phyloP scores from a whole-genome alignment of 2,329 filamentous ascomycete species.

The Phyllachora maydis region DNA sequence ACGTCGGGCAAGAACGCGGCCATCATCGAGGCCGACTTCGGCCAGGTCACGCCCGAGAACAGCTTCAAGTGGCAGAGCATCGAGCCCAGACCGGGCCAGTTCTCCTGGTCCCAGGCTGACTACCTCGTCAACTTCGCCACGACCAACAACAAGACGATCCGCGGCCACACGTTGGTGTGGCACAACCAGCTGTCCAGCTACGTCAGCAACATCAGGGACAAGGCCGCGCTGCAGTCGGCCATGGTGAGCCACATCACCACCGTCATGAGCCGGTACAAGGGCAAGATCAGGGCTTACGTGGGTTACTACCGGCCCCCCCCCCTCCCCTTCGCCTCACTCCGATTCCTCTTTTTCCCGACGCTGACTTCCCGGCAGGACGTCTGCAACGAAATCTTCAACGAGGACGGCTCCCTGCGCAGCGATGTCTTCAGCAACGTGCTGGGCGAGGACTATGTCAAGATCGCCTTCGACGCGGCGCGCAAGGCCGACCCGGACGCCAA shows the following conservation, averaged over 20 bases:
- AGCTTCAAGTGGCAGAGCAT: conserved; percentile 48
- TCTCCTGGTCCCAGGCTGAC: conserved; percentile 35
- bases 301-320: conserved; percentile 2
- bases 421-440: conserved; percentile 27
- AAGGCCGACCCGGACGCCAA: conserved; percentile 44
- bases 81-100: conserved; percentile 24
- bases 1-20: conserved; percentile 24
- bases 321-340: neutral
- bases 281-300: conserved; percentile 38
- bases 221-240: conserved; percentile 26
- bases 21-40: conserved; percentile 39
- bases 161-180: conserved; percentile 49
- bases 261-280: conserved; percentile 36
- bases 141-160: conserved; percentile 33
- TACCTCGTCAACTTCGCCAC: conserved; percentile 36
- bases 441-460: conserved; percentile 35
- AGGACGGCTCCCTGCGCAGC: conserved; percentile 27
- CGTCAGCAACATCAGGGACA: conserved; percentile 34
- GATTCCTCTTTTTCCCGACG: conserved; percentile 2
- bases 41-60: conserved; percentile 47
- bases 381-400: conserved; percentile 43
- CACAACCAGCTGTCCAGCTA: conserved; percentile 36
- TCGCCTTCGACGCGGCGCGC: conserved; percentile 49
- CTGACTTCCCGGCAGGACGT: conserved; percentile 25
- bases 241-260: conserved; percentile 38